Percentiles rank a stretch among this genome's conserved stretches.
Evolutionary conservation across 2,329 filamentous ascomycete genomes (phyloP).

Genomic region (Colletotrichum agaves): DNA sequence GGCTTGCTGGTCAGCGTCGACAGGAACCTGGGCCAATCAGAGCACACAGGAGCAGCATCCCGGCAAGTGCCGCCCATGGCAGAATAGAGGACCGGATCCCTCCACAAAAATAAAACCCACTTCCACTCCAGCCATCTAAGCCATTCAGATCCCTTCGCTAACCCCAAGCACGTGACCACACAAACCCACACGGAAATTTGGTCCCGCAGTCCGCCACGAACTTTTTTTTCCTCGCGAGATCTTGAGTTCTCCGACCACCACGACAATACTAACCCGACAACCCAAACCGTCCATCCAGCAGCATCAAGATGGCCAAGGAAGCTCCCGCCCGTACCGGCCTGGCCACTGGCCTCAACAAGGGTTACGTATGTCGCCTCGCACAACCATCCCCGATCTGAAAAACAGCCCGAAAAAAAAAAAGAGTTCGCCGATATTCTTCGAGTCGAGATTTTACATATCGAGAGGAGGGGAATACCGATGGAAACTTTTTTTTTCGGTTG

Average conservation of each 20-base stretch:
- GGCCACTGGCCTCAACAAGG: slow-evolving; percentile 71
- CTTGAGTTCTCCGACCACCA: slow-evolving; percentile 42
- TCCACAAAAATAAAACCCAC: background rate
- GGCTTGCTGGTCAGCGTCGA: background rate
- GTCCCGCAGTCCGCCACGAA: slow-evolving; percentile 6
- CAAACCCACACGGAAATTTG: slow-evolving; percentile 37
- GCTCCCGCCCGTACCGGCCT: slow-evolving; percentile 67
- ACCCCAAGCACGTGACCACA: slow-evolving; percentile 43
- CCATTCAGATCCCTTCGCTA: slow-evolving; percentile 37
- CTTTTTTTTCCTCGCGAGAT: slow-evolving; percentile 18
- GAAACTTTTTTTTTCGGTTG: background rate
- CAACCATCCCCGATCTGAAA: slow-evolving; percentile 25
- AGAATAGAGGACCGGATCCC: background rate
- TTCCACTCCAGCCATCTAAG: background rate
- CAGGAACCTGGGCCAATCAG: background rate
- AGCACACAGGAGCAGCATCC: background rate
- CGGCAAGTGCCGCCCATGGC: background rate
- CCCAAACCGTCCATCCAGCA: slow-evolving; percentile 43
- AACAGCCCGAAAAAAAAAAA: too few species aligned
- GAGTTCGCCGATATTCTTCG: background rate
- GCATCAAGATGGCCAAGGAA: slow-evolving; percentile 68
- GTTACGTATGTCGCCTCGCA: slow-evolving; percentile 67
- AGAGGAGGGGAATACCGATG: background rate
- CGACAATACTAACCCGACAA: slow-evolving; percentile 42
- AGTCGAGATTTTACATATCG: slow-evolving; percentile 5